Conservation (phyloP, 2,329 filamentous ascomycete species). For the Colletotrichum sp. region DNA sequence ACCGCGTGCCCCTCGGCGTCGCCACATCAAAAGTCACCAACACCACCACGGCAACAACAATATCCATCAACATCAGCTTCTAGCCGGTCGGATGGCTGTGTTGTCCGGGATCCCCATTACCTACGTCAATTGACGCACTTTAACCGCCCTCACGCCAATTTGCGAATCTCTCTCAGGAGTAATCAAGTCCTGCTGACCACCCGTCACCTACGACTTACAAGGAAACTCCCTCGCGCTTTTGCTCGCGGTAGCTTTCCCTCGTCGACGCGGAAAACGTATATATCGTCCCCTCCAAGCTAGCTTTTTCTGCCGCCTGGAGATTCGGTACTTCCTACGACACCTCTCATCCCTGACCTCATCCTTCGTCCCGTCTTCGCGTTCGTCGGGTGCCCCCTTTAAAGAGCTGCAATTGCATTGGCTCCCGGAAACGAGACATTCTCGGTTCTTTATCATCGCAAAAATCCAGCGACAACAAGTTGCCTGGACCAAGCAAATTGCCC, state of each 20-base stretch:
- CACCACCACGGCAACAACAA: background rate
- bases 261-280: background rate
- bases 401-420: conserved; percentile 5
- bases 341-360: background rate
- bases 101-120: conserved; percentile 17
- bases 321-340: background rate
- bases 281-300: background rate
- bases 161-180: background rate
- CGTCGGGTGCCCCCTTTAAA: background rate
- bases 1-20: conserved; percentile 11
- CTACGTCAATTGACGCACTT: conserved; percentile 22
- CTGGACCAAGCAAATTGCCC: background rate
- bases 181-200: conserved; percentile 13
- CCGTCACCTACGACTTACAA: background rate
- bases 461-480: background rate
- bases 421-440: background rate
- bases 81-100: conserved; percentile 23
- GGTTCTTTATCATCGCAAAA: background rate
- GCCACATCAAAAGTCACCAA: background rate
- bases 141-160: background rate
- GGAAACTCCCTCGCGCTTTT: conserved; percentile 6
- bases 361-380: conserved; percentile 16
- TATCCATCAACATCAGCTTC: background rate
- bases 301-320: background rate
- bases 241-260: conserved; percentile 1